Evolutionary conservation across 2,329 filamentous ascomycete species (phyloP), one percentile per base, ranked within the genome.

Genomic region (Rhinocladiella similis): DNA sequence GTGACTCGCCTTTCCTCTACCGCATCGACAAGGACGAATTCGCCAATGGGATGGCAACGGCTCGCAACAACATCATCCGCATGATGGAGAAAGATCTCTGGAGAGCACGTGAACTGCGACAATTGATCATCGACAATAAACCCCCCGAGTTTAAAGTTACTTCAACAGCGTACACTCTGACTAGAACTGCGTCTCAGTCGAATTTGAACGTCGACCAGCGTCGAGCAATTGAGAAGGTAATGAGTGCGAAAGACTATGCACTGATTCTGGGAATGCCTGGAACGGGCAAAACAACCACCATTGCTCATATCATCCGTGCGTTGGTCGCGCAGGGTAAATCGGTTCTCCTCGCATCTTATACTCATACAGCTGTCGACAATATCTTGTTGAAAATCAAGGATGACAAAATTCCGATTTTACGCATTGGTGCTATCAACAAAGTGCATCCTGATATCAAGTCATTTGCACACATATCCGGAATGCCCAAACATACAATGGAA

Each of bases 251-350:
- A 64, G 92, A 99, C 74, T 99, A 97, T 72, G 93, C 94, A 6
- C 80, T 99, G n/a, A 92, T 99, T 12, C 83, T 99, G 18, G 94
- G 94, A 25, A 99, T 99, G 94, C 94, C 94, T 1, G 94, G 94
- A 6, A 99, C 94, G 0, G 94, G 94, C 56, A 99, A 99, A 73
- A 99, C 94, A 2, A 99, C 94, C 0, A 99, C 94, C 0, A 97
- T 99, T 67, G 91, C 93, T 4, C 92, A 97, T 70, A 97, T 99
- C 65, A 97, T 99, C 66, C 87, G 90, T 43, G 90, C 93, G 1
- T 79, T 99, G 27, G 88, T 94, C 4, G 85, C 88, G 0, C 90
- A 96, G 70, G 89, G 91, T 10, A 97, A 97, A 75, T 96, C 89
- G 54, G 91, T 99, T 13, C 78, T 99, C 5, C 77, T 99, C 39